phyloP scores from a whole-genome alignment of 345 rosid genomes.

The Kandelia obovata region DNA sequence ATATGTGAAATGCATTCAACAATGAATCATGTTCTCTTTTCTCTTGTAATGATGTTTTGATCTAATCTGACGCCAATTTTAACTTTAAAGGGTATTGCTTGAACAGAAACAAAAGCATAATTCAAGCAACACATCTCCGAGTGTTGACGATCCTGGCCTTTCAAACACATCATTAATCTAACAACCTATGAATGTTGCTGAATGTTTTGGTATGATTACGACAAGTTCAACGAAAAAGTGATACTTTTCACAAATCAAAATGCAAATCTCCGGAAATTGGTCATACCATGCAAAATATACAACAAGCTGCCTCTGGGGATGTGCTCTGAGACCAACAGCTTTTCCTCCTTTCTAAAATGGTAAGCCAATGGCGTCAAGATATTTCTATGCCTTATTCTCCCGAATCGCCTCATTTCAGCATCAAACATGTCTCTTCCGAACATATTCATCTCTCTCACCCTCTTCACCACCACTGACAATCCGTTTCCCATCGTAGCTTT shows the following conservation, averaged over 20 bases:
- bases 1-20: too few species aligned
- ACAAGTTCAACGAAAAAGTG: neutral
- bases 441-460: conserved; percentile 72
- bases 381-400: conserved; percentile 56
- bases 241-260: too few species aligned
- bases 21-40: too few species aligned
- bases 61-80: too few species aligned
- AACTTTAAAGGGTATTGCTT: too few species aligned
- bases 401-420: conserved; percentile 66
- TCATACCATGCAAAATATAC: conserved; percentile 71
- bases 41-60: too few species aligned
- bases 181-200: neutral
- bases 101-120: too few species aligned
- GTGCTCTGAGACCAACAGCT: conserved; percentile 71
- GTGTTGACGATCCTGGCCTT: too few species aligned
- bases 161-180: too few species aligned
- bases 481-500: conserved; percentile 75
- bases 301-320: conserved; percentile 80
- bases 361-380: conserved; percentile 75
- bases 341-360: conserved; percentile 80
- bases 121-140: too few species aligned
- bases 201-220: neutral
- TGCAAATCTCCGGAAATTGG: too few species aligned
- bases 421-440: conserved; percentile 54
- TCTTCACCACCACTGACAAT: conserved; percentile 75